These are phyloP conservation scores for Phytomonas francai DNA, from an alignment of 208 protist genomes.

Conservation along the genomic window DNA sequence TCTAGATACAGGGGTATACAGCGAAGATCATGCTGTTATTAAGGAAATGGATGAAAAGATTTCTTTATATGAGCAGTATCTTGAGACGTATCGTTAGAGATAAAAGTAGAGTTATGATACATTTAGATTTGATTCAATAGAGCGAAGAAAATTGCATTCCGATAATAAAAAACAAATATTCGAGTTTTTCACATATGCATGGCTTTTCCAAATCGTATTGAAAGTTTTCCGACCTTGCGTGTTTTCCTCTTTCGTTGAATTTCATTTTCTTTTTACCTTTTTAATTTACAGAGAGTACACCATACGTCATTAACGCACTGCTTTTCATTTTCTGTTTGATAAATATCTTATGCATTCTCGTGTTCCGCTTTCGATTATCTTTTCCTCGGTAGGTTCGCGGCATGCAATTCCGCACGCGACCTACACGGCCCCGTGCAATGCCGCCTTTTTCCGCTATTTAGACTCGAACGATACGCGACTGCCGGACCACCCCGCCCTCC, in stretches of 20 bases:
- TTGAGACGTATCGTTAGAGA: slow-evolving; percentile 7
- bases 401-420: slow-evolving; percentile 54
- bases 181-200: slow-evolving; percentile 1
- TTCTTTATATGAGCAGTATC: slow-evolving; percentile 74
- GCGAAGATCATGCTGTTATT: slow-evolving; percentile 43
- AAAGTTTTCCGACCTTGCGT: slow-evolving; percentile 12
- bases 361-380: slow-evolving; percentile 50
- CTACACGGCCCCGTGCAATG: slow-evolving; percentile 13
- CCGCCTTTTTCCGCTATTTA: slow-evolving; percentile 59
- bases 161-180: slow-evolving; percentile 5
- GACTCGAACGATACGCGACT: slow-evolving; percentile 73
- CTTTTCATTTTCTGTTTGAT: slow-evolving; percentile 3
- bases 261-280: slow-evolving; percentile 1
- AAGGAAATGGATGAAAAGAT: slow-evolving; percentile 84
- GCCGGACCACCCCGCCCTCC: slow-evolving; percentile 37
- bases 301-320: neutral
- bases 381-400: slow-evolving; percentile 20
- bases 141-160: slow-evolving; percentile 1
- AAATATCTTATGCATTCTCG: slow-evolving; percentile 34
- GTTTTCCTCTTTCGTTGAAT: slow-evolving; percentile 10
- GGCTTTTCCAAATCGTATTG: neutral
- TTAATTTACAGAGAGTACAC: neutral
- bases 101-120: neutral
- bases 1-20: slow-evolving; percentile 80
- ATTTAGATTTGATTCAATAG: neutral